Evolutionary conservation across 306 rosid species (phyloP).

Genomic region (Cercis canadensis): DNA sequence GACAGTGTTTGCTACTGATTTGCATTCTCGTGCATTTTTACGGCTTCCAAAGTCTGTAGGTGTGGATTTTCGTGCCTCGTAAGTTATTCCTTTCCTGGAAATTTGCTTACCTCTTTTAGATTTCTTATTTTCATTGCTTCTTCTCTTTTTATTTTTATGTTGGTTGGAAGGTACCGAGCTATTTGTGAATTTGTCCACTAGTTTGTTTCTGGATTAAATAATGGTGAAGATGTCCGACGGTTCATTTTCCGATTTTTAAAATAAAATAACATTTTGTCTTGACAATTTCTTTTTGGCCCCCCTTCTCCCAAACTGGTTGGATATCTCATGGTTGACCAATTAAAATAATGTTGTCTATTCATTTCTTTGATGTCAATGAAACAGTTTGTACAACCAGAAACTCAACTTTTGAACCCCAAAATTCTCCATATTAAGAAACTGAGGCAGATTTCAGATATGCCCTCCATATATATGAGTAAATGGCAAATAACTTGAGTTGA

Average conservation of each 20-base stretch:
- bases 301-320: neutral
- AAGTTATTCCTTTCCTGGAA: constrained; percentile 46
- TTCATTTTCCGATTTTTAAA: neutral
- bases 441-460: neutral
- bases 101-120: constrained; percentile 2
- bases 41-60: constrained; percentile 95
- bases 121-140: constrained; percentile 16
- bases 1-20: constrained; percentile 95
- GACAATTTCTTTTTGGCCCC: neutral
- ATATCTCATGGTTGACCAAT: constrained; percentile 1
- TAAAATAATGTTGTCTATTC: neutral
- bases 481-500: constrained; percentile 18
- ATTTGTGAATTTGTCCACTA: constrained; percentile 20
- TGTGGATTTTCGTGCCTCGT: constrained; percentile 99
- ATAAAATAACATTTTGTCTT: constrained; percentile 17
- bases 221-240: constrained; percentile 3
- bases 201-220: constrained; percentile 30
- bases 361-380: too few species aligned
- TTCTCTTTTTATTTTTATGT: neutral
- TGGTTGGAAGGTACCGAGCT: constrained; percentile 22
- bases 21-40: constrained; percentile 87
- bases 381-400: neutral
- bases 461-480: constrained; percentile 6
- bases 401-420: constrained; percentile 22
- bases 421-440: constrained; percentile 15